Percentiles rank a stretch among this genome's conserved stretches.
These are phyloP conservation scores for Colletotrichum euphorbiae DNA, from an alignment of 2,329 filamentous ascomycete species.

Conservation along the genomic window DNA sequence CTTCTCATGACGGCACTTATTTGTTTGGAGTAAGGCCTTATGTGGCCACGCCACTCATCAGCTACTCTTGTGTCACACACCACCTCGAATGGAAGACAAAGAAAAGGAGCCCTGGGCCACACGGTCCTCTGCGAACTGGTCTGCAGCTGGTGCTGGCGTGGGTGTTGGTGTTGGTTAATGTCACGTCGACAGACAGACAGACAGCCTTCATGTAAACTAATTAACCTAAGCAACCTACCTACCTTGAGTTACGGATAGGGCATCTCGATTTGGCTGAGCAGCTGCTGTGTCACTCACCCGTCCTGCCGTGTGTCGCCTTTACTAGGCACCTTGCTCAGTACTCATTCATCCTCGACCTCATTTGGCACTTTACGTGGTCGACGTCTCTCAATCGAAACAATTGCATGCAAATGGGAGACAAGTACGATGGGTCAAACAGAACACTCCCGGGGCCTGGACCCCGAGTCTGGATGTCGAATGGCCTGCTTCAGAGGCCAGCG, in stretches of 20 bases:
- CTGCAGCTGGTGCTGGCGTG: conserved; percentile 4
- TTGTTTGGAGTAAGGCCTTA: conserved; percentile 25
- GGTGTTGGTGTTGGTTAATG: conserved; percentile 15
- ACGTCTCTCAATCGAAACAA: conserved; percentile 6
- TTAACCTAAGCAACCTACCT: too few relatives aligned
- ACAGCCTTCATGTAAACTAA: background rate
- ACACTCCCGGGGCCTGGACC: conserved; percentile 1
- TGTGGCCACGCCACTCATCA: conserved; percentile 5
- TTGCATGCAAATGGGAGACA: background rate
- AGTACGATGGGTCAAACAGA: conserved; percentile 15
- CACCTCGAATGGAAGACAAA: conserved; percentile 11
- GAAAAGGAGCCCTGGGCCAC: conserved; percentile 11
- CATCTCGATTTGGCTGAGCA: too few relatives aligned
- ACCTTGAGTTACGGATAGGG: too few relatives aligned
- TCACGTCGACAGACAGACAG: conserved; percentile 10
- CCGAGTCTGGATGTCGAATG: conserved; percentile 1
- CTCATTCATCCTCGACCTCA: background rate
- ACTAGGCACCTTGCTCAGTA: background rate
- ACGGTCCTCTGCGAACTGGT: conserved; percentile 13
- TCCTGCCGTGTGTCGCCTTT: conserved; percentile 4
- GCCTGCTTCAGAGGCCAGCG: background rate
- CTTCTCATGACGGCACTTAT: conserved; percentile 13
- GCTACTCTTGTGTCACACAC: conserved; percentile 22
- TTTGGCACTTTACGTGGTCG: background rate
- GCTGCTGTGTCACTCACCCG: background rate